A percentile compares a stretch with the other conserved stretches of the same genome.
phyloP scores from a whole-genome alignment of 1,284 basidiomycete genomes.

The Irpex lacteus region DNA sequence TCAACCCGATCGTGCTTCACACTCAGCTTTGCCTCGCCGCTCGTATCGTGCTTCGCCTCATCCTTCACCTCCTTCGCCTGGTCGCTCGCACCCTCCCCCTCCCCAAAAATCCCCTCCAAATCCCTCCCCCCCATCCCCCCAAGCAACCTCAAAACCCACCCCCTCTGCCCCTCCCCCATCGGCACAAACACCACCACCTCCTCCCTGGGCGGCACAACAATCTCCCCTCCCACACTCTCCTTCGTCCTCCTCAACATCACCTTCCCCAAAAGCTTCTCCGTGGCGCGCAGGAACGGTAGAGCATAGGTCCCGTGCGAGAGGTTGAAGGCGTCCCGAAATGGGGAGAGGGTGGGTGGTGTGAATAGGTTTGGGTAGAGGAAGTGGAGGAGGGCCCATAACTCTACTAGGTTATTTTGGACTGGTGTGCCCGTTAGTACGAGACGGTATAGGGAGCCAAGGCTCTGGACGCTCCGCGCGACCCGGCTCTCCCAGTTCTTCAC shows the following conservation, averaged over 20 bases:
- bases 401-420: conserved; percentile 61
- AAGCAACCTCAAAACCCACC: conserved; percentile 58
- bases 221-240: conserved; percentile 39
- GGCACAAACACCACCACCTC: conserved; percentile 57
- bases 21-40: too few species aligned
- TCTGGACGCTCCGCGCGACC: conserved; percentile 41
- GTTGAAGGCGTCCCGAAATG: conserved; percentile 53
- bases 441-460: conserved; percentile 47
- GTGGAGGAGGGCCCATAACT: conserved; percentile 54
- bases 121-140: conserved; percentile 48
- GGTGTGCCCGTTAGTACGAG: conserved; percentile 62
- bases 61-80: too few species aligned
- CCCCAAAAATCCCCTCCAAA: conserved; percentile 44
- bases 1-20: too few species aligned
- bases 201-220: conserved; percentile 49
- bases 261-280: conserved; percentile 43
- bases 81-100: too few species aligned
- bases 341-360: conserved; percentile 40
- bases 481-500: conserved; percentile 56
- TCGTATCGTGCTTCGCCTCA: too few species aligned
- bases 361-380: conserved; percentile 57
- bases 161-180: conserved; percentile 56
- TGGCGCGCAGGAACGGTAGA: conserved; percentile 43
- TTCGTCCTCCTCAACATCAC: conserved; percentile 66
- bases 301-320: conserved; percentile 48